These are phyloP conservation scores for Turnera subulata DNA, from an alignment of 345 rosid species.

Conservation along the genomic window DNA sequence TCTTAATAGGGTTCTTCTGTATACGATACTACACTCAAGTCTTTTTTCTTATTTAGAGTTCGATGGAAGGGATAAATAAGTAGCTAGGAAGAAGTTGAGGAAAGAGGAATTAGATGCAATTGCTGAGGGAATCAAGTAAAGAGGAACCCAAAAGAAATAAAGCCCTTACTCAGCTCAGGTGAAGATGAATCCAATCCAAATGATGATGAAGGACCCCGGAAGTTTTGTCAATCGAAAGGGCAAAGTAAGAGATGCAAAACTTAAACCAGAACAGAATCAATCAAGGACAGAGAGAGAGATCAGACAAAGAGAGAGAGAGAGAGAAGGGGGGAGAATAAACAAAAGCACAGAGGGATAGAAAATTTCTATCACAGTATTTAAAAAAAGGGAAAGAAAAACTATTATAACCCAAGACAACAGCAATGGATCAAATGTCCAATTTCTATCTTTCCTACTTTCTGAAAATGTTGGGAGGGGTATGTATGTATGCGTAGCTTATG, in stretches of 20 bases:
- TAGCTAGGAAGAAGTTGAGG: neutral
- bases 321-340: constrained; percentile 9
- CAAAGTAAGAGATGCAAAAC: constrained; percentile 18
- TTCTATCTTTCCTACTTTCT: neutral
- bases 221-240: constrained; percentile 13
- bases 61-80: constrained; percentile 12
- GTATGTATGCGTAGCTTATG: constrained; percentile 5
- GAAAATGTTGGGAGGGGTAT: neutral
- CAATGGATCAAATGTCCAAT: constrained; percentile 11
- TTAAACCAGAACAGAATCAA: constrained; percentile 22
- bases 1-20: constrained; percentile 12
- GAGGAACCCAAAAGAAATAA: constrained; percentile 12
- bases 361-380: constrained; percentile 6
- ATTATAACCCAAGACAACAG: constrained; percentile 5
- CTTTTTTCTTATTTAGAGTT: neutral
- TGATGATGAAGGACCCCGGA: constrained; percentile 18
- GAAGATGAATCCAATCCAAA: constrained; percentile 12
- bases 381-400: no score
- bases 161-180: neutral
- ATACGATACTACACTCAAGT: neutral
- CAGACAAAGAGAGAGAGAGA: constrained; percentile 1
- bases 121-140: constrained; percentile 42
- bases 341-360: constrained; percentile 11
- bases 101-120: constrained; percentile 57
- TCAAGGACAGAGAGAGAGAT: constrained; percentile 5